Evolutionary conservation across 805 yeast species (phyloP).

Genomic region (Metschnikowia henanensis): DNA sequence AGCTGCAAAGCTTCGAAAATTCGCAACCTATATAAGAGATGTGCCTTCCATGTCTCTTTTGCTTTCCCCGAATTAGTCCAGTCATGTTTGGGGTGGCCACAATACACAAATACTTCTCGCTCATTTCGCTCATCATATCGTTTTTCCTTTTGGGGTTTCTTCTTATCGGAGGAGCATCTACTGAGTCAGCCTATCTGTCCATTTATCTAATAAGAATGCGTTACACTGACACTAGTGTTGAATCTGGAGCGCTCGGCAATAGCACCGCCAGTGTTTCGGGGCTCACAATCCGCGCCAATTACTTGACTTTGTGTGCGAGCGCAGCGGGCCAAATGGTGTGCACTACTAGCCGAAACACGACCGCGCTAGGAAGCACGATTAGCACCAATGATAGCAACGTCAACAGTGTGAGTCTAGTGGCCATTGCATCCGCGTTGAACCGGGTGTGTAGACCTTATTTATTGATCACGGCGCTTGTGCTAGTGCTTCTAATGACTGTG

Average conservation of each 20-base stretch:
- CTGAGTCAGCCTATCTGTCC: slow-evolving; percentile 42
- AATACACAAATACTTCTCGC: slow-evolving; percentile 14
- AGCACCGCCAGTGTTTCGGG: slow-evolving; percentile 28
- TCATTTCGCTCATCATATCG: slow-evolving; percentile 44
- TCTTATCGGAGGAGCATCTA: slow-evolving; percentile 52
- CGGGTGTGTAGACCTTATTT: slow-evolving; percentile 55
- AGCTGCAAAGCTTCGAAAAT: background rate
- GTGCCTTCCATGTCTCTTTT: slow-evolving; percentile 12
- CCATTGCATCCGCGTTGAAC: slow-evolving; percentile 46
- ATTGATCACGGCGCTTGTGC: slow-evolving; percentile 47
- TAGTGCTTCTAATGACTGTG: slow-evolving; percentile 43
- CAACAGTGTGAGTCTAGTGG: slow-evolving; percentile 43
- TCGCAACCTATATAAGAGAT: slow-evolving; percentile 7
- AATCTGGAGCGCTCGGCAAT: slow-evolving; percentile 1
- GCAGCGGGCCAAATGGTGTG: slow-evolving; percentile 35
- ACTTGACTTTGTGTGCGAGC: slow-evolving; percentile 55
- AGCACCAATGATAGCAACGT: slow-evolving; percentile 25
- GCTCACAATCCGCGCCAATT: slow-evolving; percentile 52
- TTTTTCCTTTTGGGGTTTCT: slow-evolving; percentile 54
- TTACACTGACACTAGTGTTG: slow-evolving; percentile 39
- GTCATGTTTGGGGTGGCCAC: slow-evolving; percentile 15
- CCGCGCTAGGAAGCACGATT: slow-evolving; percentile 18
- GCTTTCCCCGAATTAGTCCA: slow-evolving; percentile 11
- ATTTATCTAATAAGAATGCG: slow-evolving; percentile 49
- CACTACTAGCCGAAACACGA: slow-evolving; percentile 28